phyloP scores from a whole-genome alignment of 2,329 filamentous ascomycete genomes.

The Thelonectria rubi region DNA sequence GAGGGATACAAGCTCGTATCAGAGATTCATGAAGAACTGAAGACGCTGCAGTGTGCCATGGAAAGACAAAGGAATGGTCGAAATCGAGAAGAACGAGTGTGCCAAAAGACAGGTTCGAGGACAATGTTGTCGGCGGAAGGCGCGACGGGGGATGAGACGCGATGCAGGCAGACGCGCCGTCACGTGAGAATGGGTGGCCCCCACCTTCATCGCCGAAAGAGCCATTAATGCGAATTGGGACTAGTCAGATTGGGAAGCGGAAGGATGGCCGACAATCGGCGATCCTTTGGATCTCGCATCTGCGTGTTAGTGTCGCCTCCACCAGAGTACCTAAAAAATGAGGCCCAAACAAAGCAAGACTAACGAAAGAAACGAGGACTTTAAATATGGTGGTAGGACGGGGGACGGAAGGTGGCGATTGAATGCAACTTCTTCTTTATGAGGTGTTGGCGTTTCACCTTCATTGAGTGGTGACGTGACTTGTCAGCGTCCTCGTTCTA shows the following conservation, averaged over 20 bases:
- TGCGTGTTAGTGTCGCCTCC: slow-evolving; percentile 24
- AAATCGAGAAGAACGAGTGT: background rate
- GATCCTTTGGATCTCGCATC: slow-evolving; percentile 18
- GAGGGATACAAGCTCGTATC: background rate
- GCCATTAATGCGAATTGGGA: background rate
- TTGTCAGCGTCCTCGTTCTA: background rate
- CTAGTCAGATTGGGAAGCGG: background rate
- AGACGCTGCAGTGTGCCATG: background rate
- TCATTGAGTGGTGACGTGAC: background rate
- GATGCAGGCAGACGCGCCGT: slow-evolving; percentile 41
- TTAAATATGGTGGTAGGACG: background rate
- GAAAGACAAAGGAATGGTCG: background rate
- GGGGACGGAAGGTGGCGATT: background rate
- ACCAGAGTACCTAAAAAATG: slow-evolving; percentile 37
- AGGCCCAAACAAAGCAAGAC: slow-evolving; percentile 15
- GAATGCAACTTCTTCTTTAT: slow-evolving; percentile 1
- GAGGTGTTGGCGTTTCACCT: background rate
- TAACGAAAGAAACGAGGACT: background rate
- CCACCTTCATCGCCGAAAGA: background rate
- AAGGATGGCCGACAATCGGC: slow-evolving; percentile 24
- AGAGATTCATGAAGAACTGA: background rate
- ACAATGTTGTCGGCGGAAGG: slow-evolving; percentile 6
- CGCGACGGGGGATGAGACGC: slow-evolving; percentile 36
- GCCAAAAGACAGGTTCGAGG: background rate
- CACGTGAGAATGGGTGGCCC: slow-evolving; percentile 29